Evolutionary conservation across 208 protist genomes (phyloP), one percentile per base, ranked within the genome.

Genomic region (Acanthamoeba rhysodes): DNA sequence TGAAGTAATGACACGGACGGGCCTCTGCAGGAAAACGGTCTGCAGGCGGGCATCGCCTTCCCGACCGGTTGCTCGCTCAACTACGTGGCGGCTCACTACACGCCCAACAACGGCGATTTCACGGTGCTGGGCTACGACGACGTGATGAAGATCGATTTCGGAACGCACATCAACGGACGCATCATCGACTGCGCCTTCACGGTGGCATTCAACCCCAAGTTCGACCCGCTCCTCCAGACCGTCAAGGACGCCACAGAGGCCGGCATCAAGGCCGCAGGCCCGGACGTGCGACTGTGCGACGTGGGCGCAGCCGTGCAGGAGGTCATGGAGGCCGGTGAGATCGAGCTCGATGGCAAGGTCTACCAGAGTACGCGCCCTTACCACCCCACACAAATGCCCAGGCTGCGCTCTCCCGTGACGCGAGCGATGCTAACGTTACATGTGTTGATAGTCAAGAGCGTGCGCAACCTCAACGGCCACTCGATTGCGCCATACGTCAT

Each of bases 381-480:
- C 87, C 90, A 34, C 62, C 62, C 41, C 53, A 95, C 53, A 29
- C 2, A 16, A 29, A 2, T 5, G 16, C 7, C 16, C 53, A 2
- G 10, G 57, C 22, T 10, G 57, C 57, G 57, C 57, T 27, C 57
- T 0, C 57, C 14, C 57, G 14, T 10, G 57, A 64, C 4, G 14
- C 53, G 53, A 14, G 14, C 53, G 53, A 20, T 59, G 62, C 62
- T 68, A 7, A 68, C 12, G 45, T 48, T 48, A 12, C 4, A 48
- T 48, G 10, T 48, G 45, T 48, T 48, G 45, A 48, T 97, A 62
- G 97, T 99, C 57, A 99, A 99, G 96, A 98, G 98, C 24, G 99
- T 99, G 90, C 97, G 98, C 72, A 99, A 99, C 96, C 97, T 99
- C 27, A 99, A 98, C 94, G 99, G 99, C 22, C 99, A 99, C 98